A percentile compares a stretch with the other conserved stretches of the same genome.
phyloP scores from a whole-genome alignment of 345 rosid genomes.

The Boechera divaricarpa region DNA sequence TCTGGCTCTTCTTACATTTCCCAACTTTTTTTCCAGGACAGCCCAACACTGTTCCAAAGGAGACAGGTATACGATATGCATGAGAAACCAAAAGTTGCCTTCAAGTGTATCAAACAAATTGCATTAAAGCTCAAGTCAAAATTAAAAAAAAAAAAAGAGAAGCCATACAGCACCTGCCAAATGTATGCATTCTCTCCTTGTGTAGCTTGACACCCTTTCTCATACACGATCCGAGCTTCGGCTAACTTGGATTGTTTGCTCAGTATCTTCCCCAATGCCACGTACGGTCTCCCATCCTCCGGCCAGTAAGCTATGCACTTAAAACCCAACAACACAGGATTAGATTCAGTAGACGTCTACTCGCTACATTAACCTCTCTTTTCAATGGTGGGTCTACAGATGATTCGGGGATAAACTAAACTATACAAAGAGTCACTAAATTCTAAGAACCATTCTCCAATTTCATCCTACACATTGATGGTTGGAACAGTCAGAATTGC shows the following conservation, averaged over 20 bases:
- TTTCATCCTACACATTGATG: neutral
- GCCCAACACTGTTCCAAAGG: slow-evolving; percentile 91
- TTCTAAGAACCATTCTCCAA: neutral
- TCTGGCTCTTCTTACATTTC: slow-evolving; percentile 85
- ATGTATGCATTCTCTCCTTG: slow-evolving; percentile 96
- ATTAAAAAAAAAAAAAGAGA: neutral
- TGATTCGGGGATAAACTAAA: slow-evolving; percentile 10
- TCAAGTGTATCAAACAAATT: neutral
- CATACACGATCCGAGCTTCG: slow-evolving; percentile 79
- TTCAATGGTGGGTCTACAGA: neutral
- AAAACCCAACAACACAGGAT: slow-evolving; percentile 37
- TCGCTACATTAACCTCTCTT: slow-evolving; percentile 9
- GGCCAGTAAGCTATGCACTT: slow-evolving; percentile 94
- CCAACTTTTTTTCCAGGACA: slow-evolving; percentile 81
- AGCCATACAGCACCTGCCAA: slow-evolving; percentile 80
- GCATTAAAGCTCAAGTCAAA: neutral
- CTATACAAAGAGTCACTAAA: neutral
- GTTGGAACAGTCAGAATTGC: slow-evolving; percentile 11
- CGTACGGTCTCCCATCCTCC: slow-evolving; percentile 95
- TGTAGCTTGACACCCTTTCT: slow-evolving; percentile 89
- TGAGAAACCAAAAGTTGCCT: slow-evolving; percentile 14
- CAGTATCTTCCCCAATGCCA: slow-evolving; percentile 79
- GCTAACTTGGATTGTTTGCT: slow-evolving; percentile 67
- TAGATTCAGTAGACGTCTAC: slow-evolving; percentile 1
- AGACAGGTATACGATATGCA: neutral